These are phyloP conservation scores for Gossypioides kirkii DNA, from an alignment of 345 rosid genomes.

Conservation along the genomic window DNA sequence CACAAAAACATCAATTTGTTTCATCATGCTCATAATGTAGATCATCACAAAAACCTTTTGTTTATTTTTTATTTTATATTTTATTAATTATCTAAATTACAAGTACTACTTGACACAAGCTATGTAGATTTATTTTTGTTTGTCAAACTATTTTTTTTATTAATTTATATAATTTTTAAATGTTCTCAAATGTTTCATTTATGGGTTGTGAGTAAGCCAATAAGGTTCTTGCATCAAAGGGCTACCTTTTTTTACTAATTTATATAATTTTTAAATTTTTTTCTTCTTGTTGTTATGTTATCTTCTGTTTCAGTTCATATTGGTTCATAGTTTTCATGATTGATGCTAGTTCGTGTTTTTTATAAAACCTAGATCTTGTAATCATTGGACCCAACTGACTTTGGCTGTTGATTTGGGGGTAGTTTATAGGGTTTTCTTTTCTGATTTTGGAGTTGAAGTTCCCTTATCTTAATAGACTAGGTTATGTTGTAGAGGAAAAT, in stretches of 20 bases:
- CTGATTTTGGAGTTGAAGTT: background rate
- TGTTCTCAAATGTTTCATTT: background rate
- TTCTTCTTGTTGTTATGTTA: background rate
- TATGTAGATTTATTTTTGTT: background rate
- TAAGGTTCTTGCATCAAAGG: background rate
- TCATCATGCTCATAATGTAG: no score
- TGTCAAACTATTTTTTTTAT: background rate
- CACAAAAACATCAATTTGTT: no score
- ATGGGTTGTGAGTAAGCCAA: constrained; percentile 1
- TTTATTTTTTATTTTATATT: no score
- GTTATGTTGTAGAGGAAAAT: constrained; percentile 3
- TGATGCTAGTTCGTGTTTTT: constrained; percentile 20
- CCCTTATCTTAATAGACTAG: background rate
- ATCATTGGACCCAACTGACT: constrained; percentile 1
- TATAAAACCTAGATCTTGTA: constrained; percentile 10
- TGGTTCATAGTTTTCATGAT: constrained; percentile 1
- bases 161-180: background rate
- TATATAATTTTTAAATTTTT: no score
- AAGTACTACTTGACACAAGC: background rate
- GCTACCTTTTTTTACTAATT: background rate
- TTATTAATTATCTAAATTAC: background rate
- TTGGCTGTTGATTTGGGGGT: constrained; percentile 3
- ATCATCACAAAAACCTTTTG: no score
- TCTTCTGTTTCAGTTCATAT: background rate
- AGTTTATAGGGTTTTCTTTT: background rate